Base-by-base conservation (phyloP, 768 basidiomycete species). In the Auricularia sp. region DNA sequence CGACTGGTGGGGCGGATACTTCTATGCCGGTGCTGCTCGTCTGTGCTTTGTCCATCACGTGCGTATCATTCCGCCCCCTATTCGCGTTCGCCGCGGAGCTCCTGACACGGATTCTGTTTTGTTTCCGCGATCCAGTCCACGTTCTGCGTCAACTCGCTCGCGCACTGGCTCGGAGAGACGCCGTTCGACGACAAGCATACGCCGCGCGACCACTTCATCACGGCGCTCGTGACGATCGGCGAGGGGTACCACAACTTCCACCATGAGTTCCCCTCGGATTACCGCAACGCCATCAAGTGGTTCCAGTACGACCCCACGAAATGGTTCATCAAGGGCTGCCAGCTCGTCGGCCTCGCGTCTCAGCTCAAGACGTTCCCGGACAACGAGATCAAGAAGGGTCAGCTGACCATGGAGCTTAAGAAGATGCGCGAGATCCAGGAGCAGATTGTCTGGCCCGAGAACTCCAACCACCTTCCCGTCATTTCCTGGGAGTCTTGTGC, bases 221-320 rank as follows among this genome's bases (percentile, higher is more conserved):
- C 92, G 37, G 91, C 92, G 10, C 79, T 93, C 68, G 80, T 89
- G 65, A 94, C 92, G 3, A 85, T 92, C 78, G 90, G 91, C 13
- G 91, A 94, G 90, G 90, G 13, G 3, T 92, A 92, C 75, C 91
- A 93, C 79, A 92, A 93, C 72, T 92, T 92, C 75, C 90, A 92
- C 74, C 90, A 92, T 72, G 90, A 94, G 69, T 94, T 92, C 77
- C 92, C 91, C 34, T 77, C 77, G 74, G 89, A 90, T 71, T 89
- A 85, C 76, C 79, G 91, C 58, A 92, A 92, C 71, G 90, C 90
- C 3, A 75, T 80, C 73, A 74, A 80, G 21, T 90, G 87, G 88
- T 89, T 88, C 71, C 81, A 83, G 68, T 86, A 84, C 74, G 86
- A 86, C 72, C 86, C 86, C 3, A 86, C 85, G 61, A 85, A 87